Evolutionary conservation across 495 filamentous ascomycete genomes (phyloP).

Genomic region (Neurospora sp.): DNA sequence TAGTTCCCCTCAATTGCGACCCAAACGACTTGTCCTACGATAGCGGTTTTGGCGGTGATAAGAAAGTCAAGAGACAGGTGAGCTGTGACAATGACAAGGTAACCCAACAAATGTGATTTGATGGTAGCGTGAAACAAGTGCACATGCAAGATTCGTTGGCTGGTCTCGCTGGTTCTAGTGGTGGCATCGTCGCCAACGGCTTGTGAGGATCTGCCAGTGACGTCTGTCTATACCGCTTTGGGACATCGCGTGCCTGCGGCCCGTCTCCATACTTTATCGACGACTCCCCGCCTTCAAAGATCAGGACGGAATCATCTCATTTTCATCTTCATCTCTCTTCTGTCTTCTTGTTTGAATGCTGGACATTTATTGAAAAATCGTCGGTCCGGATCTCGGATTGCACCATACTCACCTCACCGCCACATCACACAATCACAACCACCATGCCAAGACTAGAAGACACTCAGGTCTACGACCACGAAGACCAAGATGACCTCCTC

Average conservation of each 20-base stretch:
- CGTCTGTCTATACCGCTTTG: not conserved
- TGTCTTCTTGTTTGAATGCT: not conserved
- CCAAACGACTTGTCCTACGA: not conserved
- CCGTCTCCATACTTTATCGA: not conserved
- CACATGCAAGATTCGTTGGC: not conserved
- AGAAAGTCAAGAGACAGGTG: not conserved
- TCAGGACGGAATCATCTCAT: not conserved
- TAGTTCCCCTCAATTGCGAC: not conserved
- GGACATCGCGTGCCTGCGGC: not conserved
- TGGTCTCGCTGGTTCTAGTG: not conserved
- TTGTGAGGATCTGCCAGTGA: not conserved
- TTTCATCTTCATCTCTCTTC: not conserved
- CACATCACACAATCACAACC: not conserved
- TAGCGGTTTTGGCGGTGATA: not conserved
- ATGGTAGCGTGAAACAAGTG: not conserved
- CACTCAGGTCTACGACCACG: slow-evolving; percentile 12
- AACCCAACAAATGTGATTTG: not conserved
- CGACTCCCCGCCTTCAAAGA: not conserved
- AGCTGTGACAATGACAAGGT: not conserved
- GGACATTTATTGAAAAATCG: not conserved
- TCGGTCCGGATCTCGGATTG: not conserved
- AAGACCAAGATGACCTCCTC: slow-evolving; percentile 26
- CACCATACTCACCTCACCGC: not conserved
- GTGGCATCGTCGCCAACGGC: not conserved
- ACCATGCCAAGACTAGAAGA: not conserved